These are phyloP conservation scores for Acanthamoeba divionensis DNA, from an alignment of 208 protist genomes.

Conservation along the genomic window DNA sequence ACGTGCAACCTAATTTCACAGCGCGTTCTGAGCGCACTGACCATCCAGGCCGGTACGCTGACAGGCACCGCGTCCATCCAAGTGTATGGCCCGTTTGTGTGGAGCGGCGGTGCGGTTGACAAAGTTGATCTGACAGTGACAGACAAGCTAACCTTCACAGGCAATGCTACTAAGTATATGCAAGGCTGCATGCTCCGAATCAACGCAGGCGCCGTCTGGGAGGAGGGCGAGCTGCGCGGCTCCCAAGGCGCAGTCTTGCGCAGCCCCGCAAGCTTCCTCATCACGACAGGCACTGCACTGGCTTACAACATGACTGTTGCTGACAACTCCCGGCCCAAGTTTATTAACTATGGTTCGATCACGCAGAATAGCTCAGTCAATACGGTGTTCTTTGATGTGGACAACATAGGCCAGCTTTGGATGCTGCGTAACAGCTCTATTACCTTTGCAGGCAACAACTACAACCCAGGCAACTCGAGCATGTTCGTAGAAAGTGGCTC, in stretches of 20 bases:
- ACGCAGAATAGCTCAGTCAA: background rate
- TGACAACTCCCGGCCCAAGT: background rate
- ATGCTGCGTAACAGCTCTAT: background rate
- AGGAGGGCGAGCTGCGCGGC: background rate
- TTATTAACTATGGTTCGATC: background rate
- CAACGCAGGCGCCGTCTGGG: background rate
- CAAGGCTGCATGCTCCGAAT: background rate
- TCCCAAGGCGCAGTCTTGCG: background rate
- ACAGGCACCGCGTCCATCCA: background rate
- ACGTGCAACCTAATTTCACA: background rate
- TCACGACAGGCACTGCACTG: background rate
- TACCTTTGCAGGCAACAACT: background rate
- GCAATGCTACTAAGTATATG: background rate
- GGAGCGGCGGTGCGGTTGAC: background rate
- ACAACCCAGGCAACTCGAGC: background rate
- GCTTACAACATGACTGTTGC: background rate
- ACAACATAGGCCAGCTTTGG: background rate
- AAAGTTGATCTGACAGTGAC: background rate
- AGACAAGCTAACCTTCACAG: background rate
- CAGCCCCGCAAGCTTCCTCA: background rate
- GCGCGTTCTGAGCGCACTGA: background rate
- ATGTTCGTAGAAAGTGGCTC: background rate
- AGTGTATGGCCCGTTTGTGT: background rate
- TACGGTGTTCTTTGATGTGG: background rate
- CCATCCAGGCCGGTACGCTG: background rate